phyloP scores from a whole-genome alignment of 2,329 filamentous ascomycete species.

The Diplodia corticola region DNA sequence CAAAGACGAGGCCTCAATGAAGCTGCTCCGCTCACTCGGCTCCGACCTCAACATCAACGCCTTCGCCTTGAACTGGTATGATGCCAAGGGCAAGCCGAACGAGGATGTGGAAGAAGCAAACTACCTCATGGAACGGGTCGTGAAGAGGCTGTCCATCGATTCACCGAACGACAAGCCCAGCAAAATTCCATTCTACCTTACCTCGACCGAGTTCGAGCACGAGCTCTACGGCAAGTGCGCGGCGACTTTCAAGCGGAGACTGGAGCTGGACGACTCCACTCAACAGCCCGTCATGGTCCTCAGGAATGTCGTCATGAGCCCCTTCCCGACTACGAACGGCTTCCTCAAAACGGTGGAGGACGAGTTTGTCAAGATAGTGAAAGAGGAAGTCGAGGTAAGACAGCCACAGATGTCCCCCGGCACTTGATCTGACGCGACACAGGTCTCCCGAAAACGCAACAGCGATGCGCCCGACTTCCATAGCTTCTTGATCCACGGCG shows the following conservation, averaged over 20 bases:
- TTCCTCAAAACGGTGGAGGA: constrained; percentile 43
- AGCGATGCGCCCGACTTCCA: constrained; percentile 37
- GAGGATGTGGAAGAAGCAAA: constrained; percentile 51
- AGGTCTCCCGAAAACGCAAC: constrained; percentile 37
- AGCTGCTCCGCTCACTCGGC: constrained; percentile 44
- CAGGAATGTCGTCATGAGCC: constrained; percentile 52
- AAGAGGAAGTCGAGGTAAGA: constrained; percentile 29
- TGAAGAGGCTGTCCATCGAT: constrained; percentile 47
- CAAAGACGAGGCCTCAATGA: constrained; percentile 37
- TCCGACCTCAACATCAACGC: constrained; percentile 52
- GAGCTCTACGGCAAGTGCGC: constrained; percentile 47
- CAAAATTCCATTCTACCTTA: constrained; percentile 47
- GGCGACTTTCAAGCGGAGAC: constrained; percentile 44
- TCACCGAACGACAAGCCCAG: constrained; percentile 43
- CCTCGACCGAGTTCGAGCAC: constrained; percentile 46
- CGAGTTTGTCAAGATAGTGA: constrained; percentile 36
- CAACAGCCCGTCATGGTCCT: constrained; percentile 46
- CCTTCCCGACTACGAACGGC: constrained; percentile 44
- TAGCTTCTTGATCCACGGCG: constrained; percentile 44
- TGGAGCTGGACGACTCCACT: constrained; percentile 35
- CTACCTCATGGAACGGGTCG: constrained; percentile 49
- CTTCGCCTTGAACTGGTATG: constrained; percentile 48
- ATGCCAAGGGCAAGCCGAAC: constrained; percentile 44
- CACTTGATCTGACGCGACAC: background rate
- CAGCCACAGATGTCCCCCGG: background rate